Base-by-base conservation (phyloP, 441 rosid genomes). In the Isatis lusitanica region DNA sequence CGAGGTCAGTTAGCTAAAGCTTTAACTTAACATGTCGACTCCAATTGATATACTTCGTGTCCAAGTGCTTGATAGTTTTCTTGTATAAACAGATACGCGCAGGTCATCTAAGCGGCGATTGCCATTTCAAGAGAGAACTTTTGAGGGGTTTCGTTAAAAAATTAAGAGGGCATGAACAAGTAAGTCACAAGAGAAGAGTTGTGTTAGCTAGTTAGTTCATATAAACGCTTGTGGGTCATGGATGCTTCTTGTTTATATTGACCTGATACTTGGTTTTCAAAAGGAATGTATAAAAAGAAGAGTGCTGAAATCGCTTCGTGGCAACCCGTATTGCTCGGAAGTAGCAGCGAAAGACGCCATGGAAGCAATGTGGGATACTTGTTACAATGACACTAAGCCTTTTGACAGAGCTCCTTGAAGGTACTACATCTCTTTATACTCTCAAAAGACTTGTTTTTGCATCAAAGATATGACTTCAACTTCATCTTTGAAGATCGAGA, bases 331-430 rank as follows among this genome's bases (percentile, higher is more conserved):
- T 81, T 94, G 99, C 90, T 86, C 98, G 11, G 85, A 85, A 75
- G 83, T 85, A 11, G 93, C 92, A 42, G 89, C 96, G 11, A 88
- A 76, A 83, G 96, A 91, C 55, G 96, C 98, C 3, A 87, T 95
- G 90, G 94, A 95, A 76, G 99, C 95, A 2, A 90, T 90, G 16
- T 95, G 97, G 99, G 97, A 91, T 78, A 80, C 85, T 68, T 95
- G 98, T 82, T 95, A 92, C 82, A 92, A 92, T 62, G 99, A 95
- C 67, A 91, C 99, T 52, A 66, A 85, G 68, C 99, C 98, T 59
- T 95, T 95, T 68, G 97, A 95, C 63, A 88, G 97, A 83, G 97
- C 95, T 84, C 99, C 98, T 42, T 95, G 82, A 88, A 74, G 68
- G 74, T 78, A 18, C 26, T 15, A 52, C 1, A 2, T 50, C 56